A percentile compares a stretch with the other conserved stretches of the same genome.
These are phyloP conservation scores for Articulospora tetracladia DNA, from an alignment of 495 filamentous ascomycete species.

Conservation along the genomic window DNA sequence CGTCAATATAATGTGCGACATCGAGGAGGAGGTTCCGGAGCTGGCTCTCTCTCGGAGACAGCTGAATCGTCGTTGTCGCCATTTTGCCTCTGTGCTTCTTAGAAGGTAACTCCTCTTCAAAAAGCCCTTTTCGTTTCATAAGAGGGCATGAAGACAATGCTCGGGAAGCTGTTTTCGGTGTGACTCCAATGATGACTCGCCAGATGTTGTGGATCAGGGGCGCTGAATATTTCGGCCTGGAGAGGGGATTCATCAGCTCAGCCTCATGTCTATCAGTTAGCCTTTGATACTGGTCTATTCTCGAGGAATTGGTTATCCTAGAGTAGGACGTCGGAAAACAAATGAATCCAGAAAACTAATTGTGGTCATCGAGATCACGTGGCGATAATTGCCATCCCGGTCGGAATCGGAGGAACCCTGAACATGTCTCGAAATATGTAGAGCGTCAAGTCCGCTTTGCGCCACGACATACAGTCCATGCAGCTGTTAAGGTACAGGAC, in stretches of 20 bases:
- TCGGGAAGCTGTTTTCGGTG: background rate
- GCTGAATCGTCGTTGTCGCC: constrained; percentile 42
- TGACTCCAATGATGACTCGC: constrained; percentile 12
- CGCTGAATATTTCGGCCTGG: background rate
- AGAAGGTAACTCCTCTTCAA: background rate
- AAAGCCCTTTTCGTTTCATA: constrained; percentile 21
- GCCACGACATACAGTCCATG: constrained; percentile 10
- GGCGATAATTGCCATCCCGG: constrained; percentile 5
- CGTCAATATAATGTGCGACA: constrained; percentile 64
- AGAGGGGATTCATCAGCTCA: constrained; percentile 8
- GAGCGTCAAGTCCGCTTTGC: constrained; percentile 2
- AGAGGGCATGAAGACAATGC: constrained; percentile 4
- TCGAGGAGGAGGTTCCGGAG: constrained; percentile 70
- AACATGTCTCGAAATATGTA: constrained; percentile 11
- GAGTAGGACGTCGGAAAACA: background rate
- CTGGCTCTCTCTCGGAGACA: constrained; percentile 64
- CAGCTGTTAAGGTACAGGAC: background rate
- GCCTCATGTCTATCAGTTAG: background rate
- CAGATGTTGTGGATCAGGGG: background rate
- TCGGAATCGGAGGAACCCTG: background rate
- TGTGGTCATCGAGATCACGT: constrained; percentile 5
- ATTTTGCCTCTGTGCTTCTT: constrained; percentile 17
- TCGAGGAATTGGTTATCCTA: too few relatives aligned
- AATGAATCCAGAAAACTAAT: background rate
- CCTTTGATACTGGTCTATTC: too few relatives aligned